Conservation (phyloP, 208 protist genomes). For the Leptomonas seymouri region DNA sequence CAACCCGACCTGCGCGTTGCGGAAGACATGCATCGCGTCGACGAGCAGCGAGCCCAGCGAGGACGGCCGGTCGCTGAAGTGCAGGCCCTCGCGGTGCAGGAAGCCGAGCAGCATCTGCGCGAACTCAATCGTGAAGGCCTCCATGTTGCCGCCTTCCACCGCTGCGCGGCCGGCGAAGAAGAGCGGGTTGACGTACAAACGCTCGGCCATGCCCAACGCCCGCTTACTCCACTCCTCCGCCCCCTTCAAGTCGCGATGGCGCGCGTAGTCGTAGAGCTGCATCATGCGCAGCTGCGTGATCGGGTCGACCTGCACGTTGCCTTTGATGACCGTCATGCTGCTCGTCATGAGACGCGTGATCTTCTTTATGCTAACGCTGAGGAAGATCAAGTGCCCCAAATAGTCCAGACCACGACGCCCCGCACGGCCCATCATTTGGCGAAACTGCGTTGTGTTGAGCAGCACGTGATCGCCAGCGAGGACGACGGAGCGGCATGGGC, state of each 20-base stretch:
- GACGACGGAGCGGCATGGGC: conserved; percentile 95
- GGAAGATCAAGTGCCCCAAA: conserved; percentile 94
- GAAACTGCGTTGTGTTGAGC: conserved; percentile 93
- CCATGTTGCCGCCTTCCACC: conserved; percentile 76
- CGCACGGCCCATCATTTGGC: conserved; percentile 96
- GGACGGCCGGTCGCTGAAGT: conserved; percentile 78
- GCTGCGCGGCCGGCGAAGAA: conserved; percentile 75
- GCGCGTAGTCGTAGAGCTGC: conserved; percentile 79
- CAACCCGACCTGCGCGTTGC: conserved; percentile 66
- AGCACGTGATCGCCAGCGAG: conserved; percentile 92
- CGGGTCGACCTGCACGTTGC: conserved; percentile 89
- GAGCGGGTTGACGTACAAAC: conserved; percentile 83
- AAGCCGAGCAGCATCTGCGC: conserved; percentile 81
- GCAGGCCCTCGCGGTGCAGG: conserved; percentile 81
- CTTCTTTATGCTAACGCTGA: conserved; percentile 90
- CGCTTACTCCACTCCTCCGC: conserved; percentile 55
- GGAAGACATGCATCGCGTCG: conserved; percentile 83
- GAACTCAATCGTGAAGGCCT: conserved; percentile 68
- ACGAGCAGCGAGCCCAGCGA: conserved; percentile 82
- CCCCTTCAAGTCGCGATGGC: conserved; percentile 64
- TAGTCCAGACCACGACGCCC: conserved; percentile 95
- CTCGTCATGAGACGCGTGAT: conserved; percentile 92
- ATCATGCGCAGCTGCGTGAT: conserved; percentile 84
- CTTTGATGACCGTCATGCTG: conserved; percentile 91
- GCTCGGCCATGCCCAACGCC: conserved; percentile 60